phyloP scores from a whole-genome alignment of 768 basidiomycete species.

The Boletus fagicola region DNA sequence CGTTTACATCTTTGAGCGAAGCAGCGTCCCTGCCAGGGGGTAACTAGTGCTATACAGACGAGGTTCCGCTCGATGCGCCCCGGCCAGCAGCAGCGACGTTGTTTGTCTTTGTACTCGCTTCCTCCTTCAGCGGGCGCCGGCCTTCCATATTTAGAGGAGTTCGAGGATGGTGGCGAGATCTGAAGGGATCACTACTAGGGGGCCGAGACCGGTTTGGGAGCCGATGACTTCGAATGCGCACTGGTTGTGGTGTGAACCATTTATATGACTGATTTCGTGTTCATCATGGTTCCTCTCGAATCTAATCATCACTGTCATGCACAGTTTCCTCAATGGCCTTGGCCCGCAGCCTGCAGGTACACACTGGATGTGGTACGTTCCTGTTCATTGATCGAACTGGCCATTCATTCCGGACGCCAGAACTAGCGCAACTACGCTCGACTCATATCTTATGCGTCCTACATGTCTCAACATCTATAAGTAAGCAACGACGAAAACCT shows the following conservation, averaged over 20 bases:
- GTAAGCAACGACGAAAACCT: constrained; percentile 34
- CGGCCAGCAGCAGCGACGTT: too few species aligned
- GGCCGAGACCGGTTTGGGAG: constrained; percentile 2
- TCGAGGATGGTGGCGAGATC: background rate
- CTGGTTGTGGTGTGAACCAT: too few species aligned
- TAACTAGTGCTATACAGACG: constrained; percentile 6
- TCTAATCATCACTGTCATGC: background rate
- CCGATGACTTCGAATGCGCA: constrained; percentile 5
- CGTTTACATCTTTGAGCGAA: constrained; percentile 6
- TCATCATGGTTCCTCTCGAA: background rate
- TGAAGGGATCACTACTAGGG: background rate
- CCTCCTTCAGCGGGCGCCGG: background rate
- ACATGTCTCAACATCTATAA: too few species aligned
- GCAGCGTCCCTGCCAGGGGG: background rate
- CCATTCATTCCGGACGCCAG: constrained; percentile 5
- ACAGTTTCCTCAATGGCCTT: constrained; percentile 6
- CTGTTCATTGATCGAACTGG: background rate
- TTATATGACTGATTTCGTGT: too few species aligned
- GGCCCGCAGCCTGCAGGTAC: constrained; percentile 7
- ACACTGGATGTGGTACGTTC: constrained; percentile 2
- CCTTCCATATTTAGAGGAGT: constrained; percentile 1
- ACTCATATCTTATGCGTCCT: too few species aligned
- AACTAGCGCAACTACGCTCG: too few species aligned
- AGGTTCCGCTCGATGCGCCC: background rate
- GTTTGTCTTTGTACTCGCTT: too few species aligned